Percentiles rank a stretch among this genome's conserved stretches.
These are phyloP conservation scores for Artemisia annua DNA, from an alignment of 129 eudicot genomes.

Conservation along the genomic window DNA sequence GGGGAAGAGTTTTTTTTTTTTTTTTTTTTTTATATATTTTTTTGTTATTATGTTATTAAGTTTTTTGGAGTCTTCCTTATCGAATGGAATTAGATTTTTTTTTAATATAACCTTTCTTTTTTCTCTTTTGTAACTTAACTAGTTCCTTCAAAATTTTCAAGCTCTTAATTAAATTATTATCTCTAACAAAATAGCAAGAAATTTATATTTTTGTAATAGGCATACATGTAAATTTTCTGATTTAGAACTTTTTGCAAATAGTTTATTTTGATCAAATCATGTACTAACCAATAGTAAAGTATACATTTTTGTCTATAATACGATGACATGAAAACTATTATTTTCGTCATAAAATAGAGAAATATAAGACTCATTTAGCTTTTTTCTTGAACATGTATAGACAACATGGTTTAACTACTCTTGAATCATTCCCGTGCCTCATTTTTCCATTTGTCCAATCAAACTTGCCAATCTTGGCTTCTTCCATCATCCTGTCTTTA, in stretches of 20 bases:
- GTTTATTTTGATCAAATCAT: neutral
- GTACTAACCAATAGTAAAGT: neutral
- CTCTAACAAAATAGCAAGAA: neutral
- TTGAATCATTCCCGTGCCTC: neutral
- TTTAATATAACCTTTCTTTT: neutral
- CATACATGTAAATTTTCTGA: too few relatives aligned
- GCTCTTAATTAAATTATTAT: neutral
- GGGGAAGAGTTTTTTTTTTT: too few relatives aligned
- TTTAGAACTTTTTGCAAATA: neutral
- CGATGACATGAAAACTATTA: neutral
- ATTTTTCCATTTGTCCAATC: neutral
- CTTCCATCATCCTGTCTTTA: slow-evolving; percentile 7
- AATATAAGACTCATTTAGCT: neutral
- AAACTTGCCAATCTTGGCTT: slow-evolving; percentile 9
- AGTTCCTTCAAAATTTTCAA: neutral
- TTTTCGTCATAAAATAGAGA: neutral
- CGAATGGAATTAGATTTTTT: neutral
- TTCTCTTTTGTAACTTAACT: neutral
- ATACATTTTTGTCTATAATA: neutral
- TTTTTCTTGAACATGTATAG: neutral
- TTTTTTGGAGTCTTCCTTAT: neutral
- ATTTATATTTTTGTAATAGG: neutral
- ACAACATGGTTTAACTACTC: neutral
- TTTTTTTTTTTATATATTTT: too few relatives aligned
- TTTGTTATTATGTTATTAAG: too few relatives aligned